Evolutionary conservation across 139 green algal species (phyloP), one percentile per base, ranked within the genome.

Genomic region (Chlorella sp.): DNA sequence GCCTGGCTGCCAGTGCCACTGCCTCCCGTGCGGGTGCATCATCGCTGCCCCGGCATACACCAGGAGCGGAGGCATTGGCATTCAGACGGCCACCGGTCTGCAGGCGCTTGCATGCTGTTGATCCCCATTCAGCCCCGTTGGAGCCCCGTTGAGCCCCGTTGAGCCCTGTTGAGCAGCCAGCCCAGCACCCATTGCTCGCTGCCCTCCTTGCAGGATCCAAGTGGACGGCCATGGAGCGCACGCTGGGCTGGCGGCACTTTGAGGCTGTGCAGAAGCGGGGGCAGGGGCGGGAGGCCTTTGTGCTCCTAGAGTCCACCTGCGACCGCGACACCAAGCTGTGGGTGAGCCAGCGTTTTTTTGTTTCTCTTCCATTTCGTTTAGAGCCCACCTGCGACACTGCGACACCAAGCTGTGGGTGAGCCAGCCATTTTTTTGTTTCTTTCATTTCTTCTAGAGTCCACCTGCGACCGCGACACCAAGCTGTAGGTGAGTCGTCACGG

Each of bases 171-270:
- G n/a, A n/a, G n/a, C n/a, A n/a, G n/a, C n/a, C n/a, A n/a, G n/a
- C n/a, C n/a, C n/a, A n/a, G n/a, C n/a, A n/a, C n/a, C n/a, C n/a
- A n/a, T n/a, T n/a, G n/a, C n/a, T n/a, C n/a, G n/a, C 25, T 20
- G 12, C 81, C 68, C 28, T 23, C 30, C 55, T 74, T 72, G 26
- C 87, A 92, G 88, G 73, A 4, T 91, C 82, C 25, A 94, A 95
- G 26, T 94, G 91, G 91, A 94, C 91, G 26, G 91, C 91, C 32
- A 91, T 95, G 91, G 86, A 94, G 75, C 83, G 85, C 34, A 94
- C 91, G 2, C 89, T 94, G 84, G 91, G 91, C 9, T 94, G 91
- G 89, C 81, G 90, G 2, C 91, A 94, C 74, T 94, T 94, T 57
- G 65, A 64, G 3, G 91, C 91, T 11, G 78, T 83, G 4, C 81